Conservation (phyloP, 495 filamentous ascomycete genomes). For the Jackrogersella minutella region DNA sequence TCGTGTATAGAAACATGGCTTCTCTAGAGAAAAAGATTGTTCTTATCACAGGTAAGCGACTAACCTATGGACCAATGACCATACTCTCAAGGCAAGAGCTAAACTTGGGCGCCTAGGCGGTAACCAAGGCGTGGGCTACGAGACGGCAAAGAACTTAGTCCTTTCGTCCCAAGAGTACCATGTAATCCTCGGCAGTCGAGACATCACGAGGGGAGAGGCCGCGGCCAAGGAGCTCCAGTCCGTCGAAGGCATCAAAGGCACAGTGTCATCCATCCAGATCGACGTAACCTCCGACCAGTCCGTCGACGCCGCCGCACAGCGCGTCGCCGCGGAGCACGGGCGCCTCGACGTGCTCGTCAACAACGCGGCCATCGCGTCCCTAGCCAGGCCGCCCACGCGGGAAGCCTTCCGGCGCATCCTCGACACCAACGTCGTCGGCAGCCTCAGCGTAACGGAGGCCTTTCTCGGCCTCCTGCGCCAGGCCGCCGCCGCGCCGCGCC, state of each 20-base stretch:
- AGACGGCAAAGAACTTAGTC: slow-evolving; percentile 47
- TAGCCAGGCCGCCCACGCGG: slow-evolving; percentile 37
- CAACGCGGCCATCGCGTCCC: slow-evolving; percentile 48
- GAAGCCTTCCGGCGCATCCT: slow-evolving; percentile 46
- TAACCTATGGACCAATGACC: background rate
- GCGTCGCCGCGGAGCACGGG: slow-evolving; percentile 46
- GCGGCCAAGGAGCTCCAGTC: slow-evolving; percentile 11
- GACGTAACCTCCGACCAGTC: slow-evolving; percentile 32
- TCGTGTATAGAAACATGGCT: slow-evolving; percentile 24
- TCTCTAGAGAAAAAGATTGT: slow-evolving; percentile 39
- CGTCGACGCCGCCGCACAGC: slow-evolving; percentile 43
- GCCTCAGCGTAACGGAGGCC: slow-evolving; percentile 50
- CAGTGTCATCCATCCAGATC: slow-evolving; percentile 14
- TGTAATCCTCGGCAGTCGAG: slow-evolving; percentile 31
- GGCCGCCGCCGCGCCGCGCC: slow-evolving; percentile 26
- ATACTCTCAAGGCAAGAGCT: background rate
- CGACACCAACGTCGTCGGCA: slow-evolving; percentile 53
- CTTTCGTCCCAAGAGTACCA: slow-evolving; percentile 35
- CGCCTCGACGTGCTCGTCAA: slow-evolving; percentile 48
- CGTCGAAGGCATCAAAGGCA: slow-evolving; percentile 24
- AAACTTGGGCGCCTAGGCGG: slow-evolving; percentile 41
- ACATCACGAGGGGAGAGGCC: slow-evolving; percentile 11
- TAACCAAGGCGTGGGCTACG: slow-evolving; percentile 58
- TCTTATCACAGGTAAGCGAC: slow-evolving; percentile 44
- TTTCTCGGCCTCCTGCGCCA: slow-evolving; percentile 53